Percentiles rank a stretch among this genome's conserved stretches.
Evolutionary conservation across 1,284 basidiomycete species (phyloP).

Genomic region (Austroboletus novae-zelandiae): DNA sequence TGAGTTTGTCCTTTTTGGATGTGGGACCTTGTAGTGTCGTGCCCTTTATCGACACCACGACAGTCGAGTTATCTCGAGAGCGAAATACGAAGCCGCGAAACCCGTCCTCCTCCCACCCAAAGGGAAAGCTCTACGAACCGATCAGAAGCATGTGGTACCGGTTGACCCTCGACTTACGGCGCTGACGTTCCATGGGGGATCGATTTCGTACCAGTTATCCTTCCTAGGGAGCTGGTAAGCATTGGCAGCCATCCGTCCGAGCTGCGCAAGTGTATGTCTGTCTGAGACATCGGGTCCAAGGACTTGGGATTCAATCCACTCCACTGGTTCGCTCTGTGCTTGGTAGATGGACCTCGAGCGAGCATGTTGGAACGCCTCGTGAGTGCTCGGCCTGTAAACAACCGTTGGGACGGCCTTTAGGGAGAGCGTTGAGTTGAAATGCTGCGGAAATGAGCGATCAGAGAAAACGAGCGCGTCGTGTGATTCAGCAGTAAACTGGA

Average conservation of each 20-base stretch:
- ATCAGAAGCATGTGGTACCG: slow-evolving; percentile 3
- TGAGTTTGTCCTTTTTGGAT: slow-evolving; percentile 91
- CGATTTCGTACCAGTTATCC: slow-evolving; percentile 84
- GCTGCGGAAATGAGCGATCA: slow-evolving; percentile 7
- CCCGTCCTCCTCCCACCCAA: slow-evolving; percentile 92
- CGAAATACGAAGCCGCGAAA: slow-evolving; percentile 91
- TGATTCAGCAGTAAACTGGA: slow-evolving; percentile 10
- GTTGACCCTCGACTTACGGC: slow-evolving; percentile 43
- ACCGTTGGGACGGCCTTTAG: slow-evolving; percentile 54
- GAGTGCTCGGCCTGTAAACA: slow-evolving; percentile 59
- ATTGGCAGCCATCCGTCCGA: slow-evolving; percentile 90
- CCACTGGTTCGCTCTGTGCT: slow-evolving; percentile 47
- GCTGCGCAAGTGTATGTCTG: slow-evolving; percentile 75
- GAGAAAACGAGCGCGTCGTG: slow-evolving; percentile 9
- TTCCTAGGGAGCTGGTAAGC: slow-evolving; percentile 76
- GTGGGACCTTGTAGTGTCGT: slow-evolving; percentile 84
- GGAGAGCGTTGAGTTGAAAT: slow-evolving; percentile 23
- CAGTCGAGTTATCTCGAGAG: slow-evolving; percentile 76
- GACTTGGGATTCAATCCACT: slow-evolving; percentile 57
- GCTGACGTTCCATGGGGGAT: slow-evolving; percentile 64
- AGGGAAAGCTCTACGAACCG: slow-evolving; percentile 67
- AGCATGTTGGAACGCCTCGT: slow-evolving; percentile 48
- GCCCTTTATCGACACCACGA: slow-evolving; percentile 93
- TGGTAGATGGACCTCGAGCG: slow-evolving; percentile 49
- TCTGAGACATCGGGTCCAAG: slow-evolving; percentile 76